These are phyloP conservation scores for Rosa multiflora DNA, from an alignment of 306 rosid species.

Conservation along the genomic window DNA sequence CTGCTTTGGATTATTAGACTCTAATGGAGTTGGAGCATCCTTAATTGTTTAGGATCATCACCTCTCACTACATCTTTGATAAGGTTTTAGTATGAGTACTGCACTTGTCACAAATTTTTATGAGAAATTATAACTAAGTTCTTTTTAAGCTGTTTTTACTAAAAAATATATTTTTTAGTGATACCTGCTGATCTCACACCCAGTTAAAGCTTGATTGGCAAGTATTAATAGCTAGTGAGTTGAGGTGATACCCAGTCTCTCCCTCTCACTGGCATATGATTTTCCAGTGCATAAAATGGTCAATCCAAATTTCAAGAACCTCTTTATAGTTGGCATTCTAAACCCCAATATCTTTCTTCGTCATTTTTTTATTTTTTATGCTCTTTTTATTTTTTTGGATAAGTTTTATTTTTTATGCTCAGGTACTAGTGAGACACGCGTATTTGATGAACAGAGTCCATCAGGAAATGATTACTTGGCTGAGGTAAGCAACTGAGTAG, in stretches of 20 bases:
- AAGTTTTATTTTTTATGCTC: conserved; percentile 21
- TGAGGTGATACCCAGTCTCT: conserved; percentile 1
- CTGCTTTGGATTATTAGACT: conserved; percentile 2
- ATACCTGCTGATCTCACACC: neutral
- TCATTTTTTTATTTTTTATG: neutral
- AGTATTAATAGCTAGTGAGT: neutral
- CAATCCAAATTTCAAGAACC: neutral
- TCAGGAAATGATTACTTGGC: conserved; percentile 94
- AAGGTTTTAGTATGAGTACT: neutral
- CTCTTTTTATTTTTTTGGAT: too few relatives aligned
- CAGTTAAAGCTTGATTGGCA: neutral
- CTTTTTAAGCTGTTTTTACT: neutral
- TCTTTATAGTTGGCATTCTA: neutral
- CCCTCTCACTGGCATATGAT: neutral
- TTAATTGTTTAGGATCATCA: neutral
- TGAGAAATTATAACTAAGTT: neutral
- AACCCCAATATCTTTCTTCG: neutral
- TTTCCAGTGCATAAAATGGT: neutral
- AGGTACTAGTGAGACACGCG: conserved; percentile 78
- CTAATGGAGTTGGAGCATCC: neutral
- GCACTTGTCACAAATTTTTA: neutral
- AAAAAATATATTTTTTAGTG: neutral
- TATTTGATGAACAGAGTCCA: conserved; percentile 82
- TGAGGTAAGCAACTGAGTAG: conserved; percentile 52
- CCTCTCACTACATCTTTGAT: neutral